Evolutionary conservation across 2,329 filamentous ascomycete species (phyloP), one percentile per base, ranked within the genome.

Genomic region (Fusarium globosum): DNA sequence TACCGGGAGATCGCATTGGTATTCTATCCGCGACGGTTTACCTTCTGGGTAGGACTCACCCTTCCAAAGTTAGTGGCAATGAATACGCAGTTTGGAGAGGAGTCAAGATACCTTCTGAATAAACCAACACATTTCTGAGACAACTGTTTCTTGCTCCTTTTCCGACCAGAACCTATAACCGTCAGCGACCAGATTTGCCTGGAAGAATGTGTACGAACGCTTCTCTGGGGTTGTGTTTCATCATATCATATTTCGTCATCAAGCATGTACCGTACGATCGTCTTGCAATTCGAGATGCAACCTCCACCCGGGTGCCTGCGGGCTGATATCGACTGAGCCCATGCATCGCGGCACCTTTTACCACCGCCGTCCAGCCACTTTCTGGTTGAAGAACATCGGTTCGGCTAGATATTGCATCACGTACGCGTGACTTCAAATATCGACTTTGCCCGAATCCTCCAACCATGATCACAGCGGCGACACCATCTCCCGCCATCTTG

Each of bases 341-440:
- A 56, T 83, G 80, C 28, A 87, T 85, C 10, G 85, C 85, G 20
- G 87, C 87, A 12, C 87, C 87, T 39, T 85, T 84, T 4, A 86
- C 86, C 11, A 88, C 85, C 3, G 86, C 85, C 2, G 82, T 81
- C 86, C 87, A 88, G 7, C 85, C 83, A 65, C 85, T 84, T 20
- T 83, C 80, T 2, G 87, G 86, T 58, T 87, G 86, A 57, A 88
- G 77, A 35, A 89, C 82, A 35, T 84, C 79, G 13, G 85, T 81
- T 11, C 78, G 75, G 13, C 71, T 58, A 14, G 79, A 73, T 13
- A 86, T 78, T 1, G 81, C 76, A 48, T 81, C 76, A 51, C 80
- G 78, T 13, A 88, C 75, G 16, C 82, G 79, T 61, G 82, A 79
- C 72, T 83, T 84, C 23, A 88, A 79, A 72, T 87, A 86, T 28